phyloP scores from a whole-genome alignment of 1,139 yeast species.

The Keqinozyma sinolaborantium region DNA sequence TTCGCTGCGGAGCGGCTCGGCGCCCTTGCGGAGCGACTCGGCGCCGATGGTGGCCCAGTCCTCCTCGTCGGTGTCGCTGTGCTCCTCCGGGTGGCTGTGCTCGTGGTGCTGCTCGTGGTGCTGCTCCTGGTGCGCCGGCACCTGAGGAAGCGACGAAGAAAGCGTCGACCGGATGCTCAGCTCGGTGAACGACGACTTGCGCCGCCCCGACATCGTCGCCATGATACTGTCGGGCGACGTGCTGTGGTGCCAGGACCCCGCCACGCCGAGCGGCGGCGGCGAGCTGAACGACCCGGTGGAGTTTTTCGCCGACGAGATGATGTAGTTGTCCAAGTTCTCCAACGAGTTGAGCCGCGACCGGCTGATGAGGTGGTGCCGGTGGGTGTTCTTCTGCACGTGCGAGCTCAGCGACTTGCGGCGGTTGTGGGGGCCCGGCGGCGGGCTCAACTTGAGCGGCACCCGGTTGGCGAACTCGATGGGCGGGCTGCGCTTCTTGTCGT shows the following conservation, averaged over 20 bases:
- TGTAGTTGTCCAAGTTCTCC: conserved; percentile 42
- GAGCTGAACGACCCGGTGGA: conserved; percentile 34
- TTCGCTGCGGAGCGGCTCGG: conserved; percentile 3
- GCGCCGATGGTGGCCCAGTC: conserved; percentile 94
- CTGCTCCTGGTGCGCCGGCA: conserved; percentile 3
- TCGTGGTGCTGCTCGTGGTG: conserved; percentile 1
- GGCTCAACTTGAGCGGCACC: conserved; percentile 40
- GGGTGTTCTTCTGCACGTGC: conserved; percentile 11
- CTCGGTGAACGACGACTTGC: conserved; percentile 46
- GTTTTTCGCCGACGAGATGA: conserved; percentile 37
- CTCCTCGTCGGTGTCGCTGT: conserved; percentile 79
- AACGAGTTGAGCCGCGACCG: conserved; percentile 42
- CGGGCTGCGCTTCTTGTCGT: conserved; percentile 33
- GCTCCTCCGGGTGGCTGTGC: too few species aligned
- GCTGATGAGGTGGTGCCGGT: conserved; percentile 32
- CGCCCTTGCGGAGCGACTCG: conserved; percentile 43
- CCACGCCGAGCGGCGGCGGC: conserved; percentile 31
- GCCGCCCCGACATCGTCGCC: conserved; percentile 20
- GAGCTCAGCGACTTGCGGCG: conserved; percentile 30
- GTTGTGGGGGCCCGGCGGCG: conserved; percentile 23
- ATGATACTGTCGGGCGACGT: conserved; percentile 15
- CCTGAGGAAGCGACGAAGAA: conserved; percentile 24
- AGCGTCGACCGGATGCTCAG: conserved; percentile 41
- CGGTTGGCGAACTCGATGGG: conserved; percentile 44
- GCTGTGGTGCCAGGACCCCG: conserved; percentile 13